phyloP scores from a whole-genome alignment of 2,329 filamentous ascomycete species.

The Zalaria sp. region DNA sequence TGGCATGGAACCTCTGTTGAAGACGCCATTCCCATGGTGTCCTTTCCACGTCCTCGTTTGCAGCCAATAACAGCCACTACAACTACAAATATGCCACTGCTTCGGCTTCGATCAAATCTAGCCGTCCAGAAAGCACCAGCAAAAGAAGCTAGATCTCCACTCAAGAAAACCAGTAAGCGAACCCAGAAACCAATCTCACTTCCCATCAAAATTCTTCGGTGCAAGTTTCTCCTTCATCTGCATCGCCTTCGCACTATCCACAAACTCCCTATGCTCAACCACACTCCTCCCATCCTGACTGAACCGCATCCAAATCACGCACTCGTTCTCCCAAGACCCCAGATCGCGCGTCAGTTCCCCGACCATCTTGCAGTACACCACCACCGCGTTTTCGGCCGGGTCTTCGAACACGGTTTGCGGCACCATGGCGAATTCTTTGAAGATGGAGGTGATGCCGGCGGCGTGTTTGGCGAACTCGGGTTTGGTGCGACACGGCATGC shows the following conservation, averaged over 20 bases:
- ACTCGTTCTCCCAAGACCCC: conserved; percentile 11
- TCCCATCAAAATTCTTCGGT: conserved; percentile 13
- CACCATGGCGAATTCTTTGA: conserved; percentile 26
- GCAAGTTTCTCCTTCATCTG: conserved; percentile 22
- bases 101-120: too few relatives aligned
- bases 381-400: conserved; percentile 18
- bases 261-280: conserved; percentile 23
- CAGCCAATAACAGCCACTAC: too few relatives aligned
- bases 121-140: too few relatives aligned
- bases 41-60: too few relatives aligned
- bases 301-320: conserved; percentile 9
- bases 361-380: conserved; percentile 24
- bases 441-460: conserved; percentile 25
- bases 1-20: too few relatives aligned
- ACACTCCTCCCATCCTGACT: conserved; percentile 9
- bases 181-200: too few relatives aligned
- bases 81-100: too few relatives aligned
- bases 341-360: conserved; percentile 9
- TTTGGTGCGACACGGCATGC: conserved; percentile 21
- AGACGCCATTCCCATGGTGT: too few relatives aligned
- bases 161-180: too few relatives aligned
- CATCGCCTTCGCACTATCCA: conserved; percentile 24
- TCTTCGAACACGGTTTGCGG: conserved; percentile 22
- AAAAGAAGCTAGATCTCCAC: too few relatives aligned
- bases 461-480: conserved; percentile 26